Evolutionary conservation across 306 rosid genomes (phyloP).

Genomic region (Vigna nakashimae): DNA sequence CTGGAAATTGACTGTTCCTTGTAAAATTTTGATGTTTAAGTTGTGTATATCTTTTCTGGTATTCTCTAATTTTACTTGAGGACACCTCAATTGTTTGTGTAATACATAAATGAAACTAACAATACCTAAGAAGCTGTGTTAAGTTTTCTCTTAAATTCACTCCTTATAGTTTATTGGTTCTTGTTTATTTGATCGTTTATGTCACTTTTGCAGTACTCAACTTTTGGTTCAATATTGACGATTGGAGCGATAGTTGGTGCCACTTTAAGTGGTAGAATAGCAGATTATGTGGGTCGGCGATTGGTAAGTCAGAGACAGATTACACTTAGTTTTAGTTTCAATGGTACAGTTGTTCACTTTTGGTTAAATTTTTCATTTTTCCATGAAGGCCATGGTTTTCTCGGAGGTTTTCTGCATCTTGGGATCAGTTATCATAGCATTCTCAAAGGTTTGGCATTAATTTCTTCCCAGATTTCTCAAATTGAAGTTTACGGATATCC

Average conservation of each 20-base stretch:
- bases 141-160: neutral
- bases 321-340: neutral
- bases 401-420: conserved; percentile 72
- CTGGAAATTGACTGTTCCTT: neutral
- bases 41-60: neutral
- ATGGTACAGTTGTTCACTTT: neutral
- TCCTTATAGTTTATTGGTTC: no score
- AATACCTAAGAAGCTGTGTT: neutral
- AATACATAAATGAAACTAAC: no score
- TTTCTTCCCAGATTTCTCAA: neutral
- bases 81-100: no score
- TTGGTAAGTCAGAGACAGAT: conserved; percentile 59
- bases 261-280: conserved; percentile 67
- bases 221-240: conserved; percentile 86
- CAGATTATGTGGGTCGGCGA: conserved; percentile 81
- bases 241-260: conserved; percentile 94
- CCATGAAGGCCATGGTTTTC: conserved; percentile 73
- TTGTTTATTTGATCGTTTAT: neutral
- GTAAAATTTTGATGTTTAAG: neutral
- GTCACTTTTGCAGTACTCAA: conserved; percentile 59
- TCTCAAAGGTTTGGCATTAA: conserved; percentile 60
- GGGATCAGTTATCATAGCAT: conserved; percentile 73
- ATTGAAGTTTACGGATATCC: neutral
- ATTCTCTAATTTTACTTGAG: no score
- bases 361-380: conserved; percentile 36